These are phyloP conservation scores for Mimosa bimucronata DNA, from an alignment of 306 rosid species.

Conservation along the genomic window DNA sequence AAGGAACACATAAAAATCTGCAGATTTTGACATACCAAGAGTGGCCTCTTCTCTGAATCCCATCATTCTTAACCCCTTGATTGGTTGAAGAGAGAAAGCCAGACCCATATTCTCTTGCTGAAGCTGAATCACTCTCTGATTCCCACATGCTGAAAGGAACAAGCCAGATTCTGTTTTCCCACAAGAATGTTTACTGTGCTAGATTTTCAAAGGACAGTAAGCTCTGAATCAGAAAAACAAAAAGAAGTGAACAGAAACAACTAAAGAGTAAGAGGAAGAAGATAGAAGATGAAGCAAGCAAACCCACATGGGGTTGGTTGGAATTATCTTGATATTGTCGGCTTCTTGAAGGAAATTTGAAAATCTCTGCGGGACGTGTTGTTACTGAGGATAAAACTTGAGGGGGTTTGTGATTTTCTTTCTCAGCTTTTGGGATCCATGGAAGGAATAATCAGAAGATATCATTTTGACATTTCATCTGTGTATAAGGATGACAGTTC, in stretches of 20 bases:
- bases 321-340: conserved; percentile 63
- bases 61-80: conserved; percentile 74
- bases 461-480: not conserved
- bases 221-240: conserved; percentile 28
- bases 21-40: conserved; percentile 65
- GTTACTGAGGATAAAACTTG: conserved; percentile 56
- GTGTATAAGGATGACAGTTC: conserved; percentile 19
- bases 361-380: conserved; percentile 47
- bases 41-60: conserved; percentile 75
- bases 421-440: conserved; percentile 28
- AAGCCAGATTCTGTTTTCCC: conserved; percentile 14
- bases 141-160: conserved; percentile 78
- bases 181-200: conserved; percentile 8
- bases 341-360: conserved; percentile 46
- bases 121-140: conserved; percentile 75
- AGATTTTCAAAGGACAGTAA: conserved; percentile 37
- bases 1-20: not conserved
- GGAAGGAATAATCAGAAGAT: not conserved
- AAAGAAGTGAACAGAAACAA: conserved; percentile 23
- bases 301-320: conserved; percentile 75
- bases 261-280: conserved; percentile 30
- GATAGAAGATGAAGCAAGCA: conserved; percentile 21
- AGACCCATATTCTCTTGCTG: conserved; percentile 66
- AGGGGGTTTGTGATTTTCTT: conserved; percentile 42
- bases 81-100: conserved; percentile 68